A percentile compares a stretch with the other conserved stretches of the same genome.
Conservation (phyloP, 805 yeast genomes). For the Lipomyces oligophaga region DNA sequence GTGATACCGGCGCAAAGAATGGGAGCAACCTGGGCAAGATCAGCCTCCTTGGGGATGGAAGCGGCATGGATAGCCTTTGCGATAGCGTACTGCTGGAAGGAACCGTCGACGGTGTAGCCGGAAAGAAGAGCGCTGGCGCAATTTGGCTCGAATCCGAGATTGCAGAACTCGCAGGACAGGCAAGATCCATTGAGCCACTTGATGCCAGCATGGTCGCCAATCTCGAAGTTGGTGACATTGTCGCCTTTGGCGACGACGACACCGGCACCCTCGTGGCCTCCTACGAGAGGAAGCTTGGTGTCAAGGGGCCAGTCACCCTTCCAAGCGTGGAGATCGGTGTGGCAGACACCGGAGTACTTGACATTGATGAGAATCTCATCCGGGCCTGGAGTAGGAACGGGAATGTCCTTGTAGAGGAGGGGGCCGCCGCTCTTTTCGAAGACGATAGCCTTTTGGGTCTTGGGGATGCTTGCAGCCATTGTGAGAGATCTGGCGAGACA, state of each 20-base stretch:
- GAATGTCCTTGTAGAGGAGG: constrained; percentile 58
- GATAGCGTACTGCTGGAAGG: constrained; percentile 86
- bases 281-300: constrained; percentile 71
- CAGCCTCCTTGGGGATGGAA: constrained; percentile 65
- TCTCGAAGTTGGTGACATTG: constrained; percentile 63
- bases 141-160: constrained; percentile 60
- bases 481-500: neutral
- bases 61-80: constrained; percentile 89
- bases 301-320: constrained; percentile 86
- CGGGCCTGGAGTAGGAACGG: constrained; percentile 75
- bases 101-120: constrained; percentile 87
- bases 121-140: constrained; percentile 68
- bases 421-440: constrained; percentile 29
- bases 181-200: constrained; percentile 83
- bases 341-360: constrained; percentile 88
- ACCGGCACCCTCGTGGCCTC: constrained; percentile 92
- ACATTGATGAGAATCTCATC: constrained; percentile 77
- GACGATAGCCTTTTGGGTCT: constrained; percentile 63
- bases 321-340: constrained; percentile 92
- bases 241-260: constrained; percentile 73
- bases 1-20: constrained; percentile 89
- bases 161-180: constrained; percentile 71
- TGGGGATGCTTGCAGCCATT: constrained; percentile 46
- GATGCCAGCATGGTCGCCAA: constrained; percentile 79
- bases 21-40: constrained; percentile 74